A percentile compares a stretch with the other conserved stretches of the same genome.
Evolutionary conservation across 352 stramenopile genomes (phyloP).

Genomic region (Globisporangium heterothallicum): DNA sequence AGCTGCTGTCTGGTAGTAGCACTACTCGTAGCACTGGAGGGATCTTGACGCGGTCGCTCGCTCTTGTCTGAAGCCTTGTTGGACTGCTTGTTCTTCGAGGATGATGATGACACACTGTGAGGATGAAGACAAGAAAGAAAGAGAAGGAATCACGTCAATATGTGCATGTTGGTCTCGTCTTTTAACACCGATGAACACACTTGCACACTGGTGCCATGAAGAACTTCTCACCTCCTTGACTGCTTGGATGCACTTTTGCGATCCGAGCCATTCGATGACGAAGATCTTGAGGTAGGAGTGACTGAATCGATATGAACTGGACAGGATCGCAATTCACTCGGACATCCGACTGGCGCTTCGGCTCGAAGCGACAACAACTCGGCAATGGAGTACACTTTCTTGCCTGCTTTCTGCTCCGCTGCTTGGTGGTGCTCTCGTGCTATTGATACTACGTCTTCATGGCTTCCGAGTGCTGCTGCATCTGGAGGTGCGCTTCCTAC

Average conservation of each 20-base stretch:
- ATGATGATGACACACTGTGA: no score
- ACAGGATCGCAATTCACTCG: constrained; percentile 5
- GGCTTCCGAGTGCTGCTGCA: background rate
- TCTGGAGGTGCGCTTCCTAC: background rate
- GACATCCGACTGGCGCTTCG: background rate
- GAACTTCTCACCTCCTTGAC: background rate
- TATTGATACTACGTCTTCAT: background rate
- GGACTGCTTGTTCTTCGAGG: no score
- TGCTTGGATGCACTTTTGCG: background rate
- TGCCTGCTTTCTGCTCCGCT: background rate
- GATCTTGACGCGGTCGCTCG: no score
- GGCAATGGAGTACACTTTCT: constrained; percentile 13
- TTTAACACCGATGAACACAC: no score
- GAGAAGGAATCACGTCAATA: no score
- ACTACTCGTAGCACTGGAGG: background rate
- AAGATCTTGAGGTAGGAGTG: background rate
- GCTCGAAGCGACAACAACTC: constrained; percentile 6
- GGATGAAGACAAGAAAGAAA: no score
- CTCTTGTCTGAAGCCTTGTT: no score
- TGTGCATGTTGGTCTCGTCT: no score
- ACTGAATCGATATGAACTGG: background rate
- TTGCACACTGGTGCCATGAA: background rate
- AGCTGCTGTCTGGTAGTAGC: background rate
- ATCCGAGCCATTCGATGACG: background rate
- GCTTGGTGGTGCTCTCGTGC: background rate